These are phyloP conservation scores for Beauveria pseudobassiana DNA, from an alignment of 2,329 filamentous ascomycete genomes.

Conservation along the genomic window DNA sequence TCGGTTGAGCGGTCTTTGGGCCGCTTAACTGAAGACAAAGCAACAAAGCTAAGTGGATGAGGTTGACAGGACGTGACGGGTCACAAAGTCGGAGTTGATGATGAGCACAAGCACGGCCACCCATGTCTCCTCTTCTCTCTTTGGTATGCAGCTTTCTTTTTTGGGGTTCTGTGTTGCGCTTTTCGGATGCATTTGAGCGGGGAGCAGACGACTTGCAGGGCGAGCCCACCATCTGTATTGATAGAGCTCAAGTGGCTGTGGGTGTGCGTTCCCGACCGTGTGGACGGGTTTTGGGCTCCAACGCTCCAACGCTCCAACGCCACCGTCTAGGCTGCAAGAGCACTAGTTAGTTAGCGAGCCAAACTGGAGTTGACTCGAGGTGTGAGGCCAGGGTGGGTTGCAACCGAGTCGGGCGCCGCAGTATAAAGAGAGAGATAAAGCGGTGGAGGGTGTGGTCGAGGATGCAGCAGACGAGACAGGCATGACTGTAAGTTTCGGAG, in stretches of 20 bases:
- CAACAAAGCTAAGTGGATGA: not conserved
- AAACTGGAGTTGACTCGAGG: constrained; percentile 4
- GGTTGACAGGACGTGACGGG: not conserved
- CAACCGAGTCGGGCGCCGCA: constrained; percentile 7
- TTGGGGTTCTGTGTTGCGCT: constrained; percentile 12
- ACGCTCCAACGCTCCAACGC: constrained; percentile 7
- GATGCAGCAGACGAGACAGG: constrained; percentile 1
- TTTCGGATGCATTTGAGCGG: constrained; percentile 8
- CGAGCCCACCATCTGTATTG: not conserved
- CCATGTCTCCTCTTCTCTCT: constrained; percentile 12
- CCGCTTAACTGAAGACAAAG: not conserved
- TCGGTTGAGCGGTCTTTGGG: not conserved
- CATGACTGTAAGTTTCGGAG: not conserved
- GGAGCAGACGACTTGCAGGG: constrained; percentile 10
- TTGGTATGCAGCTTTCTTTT: constrained; percentile 11
- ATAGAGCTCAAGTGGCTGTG: not conserved
- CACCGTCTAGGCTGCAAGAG: constrained; percentile 4
- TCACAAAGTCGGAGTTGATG: not conserved
- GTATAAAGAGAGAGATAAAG: not conserved
- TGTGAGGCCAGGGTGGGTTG: not conserved
- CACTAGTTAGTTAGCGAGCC: not conserved
- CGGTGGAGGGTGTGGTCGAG: not conserved
- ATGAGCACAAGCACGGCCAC: not conserved
- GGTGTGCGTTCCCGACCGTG: constrained; percentile 11
- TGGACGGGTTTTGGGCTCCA: constrained; percentile 11